phyloP scores from a whole-genome alignment of 129 eudicot species.

The Pulicaria dysenterica region DNA sequence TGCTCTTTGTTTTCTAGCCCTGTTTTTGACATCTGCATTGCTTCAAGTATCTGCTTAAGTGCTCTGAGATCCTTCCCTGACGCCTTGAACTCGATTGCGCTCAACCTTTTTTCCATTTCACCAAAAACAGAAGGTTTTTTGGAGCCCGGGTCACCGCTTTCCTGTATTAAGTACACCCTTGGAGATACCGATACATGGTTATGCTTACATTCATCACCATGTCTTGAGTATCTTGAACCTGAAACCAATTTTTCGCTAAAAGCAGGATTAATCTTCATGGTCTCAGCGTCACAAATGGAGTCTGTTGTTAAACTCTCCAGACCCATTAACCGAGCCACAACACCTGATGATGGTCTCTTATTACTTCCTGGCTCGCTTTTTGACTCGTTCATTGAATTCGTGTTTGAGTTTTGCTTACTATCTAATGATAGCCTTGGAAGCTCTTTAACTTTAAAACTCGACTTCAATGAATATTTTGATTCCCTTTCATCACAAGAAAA shows the following conservation, averaged over 20 bases:
- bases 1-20: constrained; percentile 38
- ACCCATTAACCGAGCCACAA: constrained; percentile 91
- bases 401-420: constrained; percentile 54
- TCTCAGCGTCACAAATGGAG: constrained; percentile 27
- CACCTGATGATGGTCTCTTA: constrained; percentile 60
- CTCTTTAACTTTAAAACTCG: constrained; percentile 55
- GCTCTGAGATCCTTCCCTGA: constrained; percentile 96
- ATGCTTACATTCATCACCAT: too few relatives aligned
- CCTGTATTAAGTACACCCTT: constrained; percentile 32
- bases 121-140: constrained; percentile 67
- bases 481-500: constrained; percentile 82
- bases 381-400: constrained; percentile 33
- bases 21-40: constrained; percentile 63
- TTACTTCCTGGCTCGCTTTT: constrained; percentile 61
- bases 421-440: constrained; percentile 83
- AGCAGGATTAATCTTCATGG: constrained; percentile 24
- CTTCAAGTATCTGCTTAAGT: constrained; percentile 91
- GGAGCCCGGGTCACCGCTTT: constrained; percentile 25
- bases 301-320: constrained; percentile 61
- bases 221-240: too few relatives aligned
- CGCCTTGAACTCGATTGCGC: constrained; percentile 61
- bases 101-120: constrained; percentile 79
- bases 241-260: constrained; percentile 32
- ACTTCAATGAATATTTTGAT: constrained; percentile 49
- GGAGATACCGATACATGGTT: too few relatives aligned